Evolutionary conservation across 2,329 filamentous ascomycete genomes (phyloP), one percentile per base, ranked within the genome.

Genomic region (Cadophora gregata): DNA sequence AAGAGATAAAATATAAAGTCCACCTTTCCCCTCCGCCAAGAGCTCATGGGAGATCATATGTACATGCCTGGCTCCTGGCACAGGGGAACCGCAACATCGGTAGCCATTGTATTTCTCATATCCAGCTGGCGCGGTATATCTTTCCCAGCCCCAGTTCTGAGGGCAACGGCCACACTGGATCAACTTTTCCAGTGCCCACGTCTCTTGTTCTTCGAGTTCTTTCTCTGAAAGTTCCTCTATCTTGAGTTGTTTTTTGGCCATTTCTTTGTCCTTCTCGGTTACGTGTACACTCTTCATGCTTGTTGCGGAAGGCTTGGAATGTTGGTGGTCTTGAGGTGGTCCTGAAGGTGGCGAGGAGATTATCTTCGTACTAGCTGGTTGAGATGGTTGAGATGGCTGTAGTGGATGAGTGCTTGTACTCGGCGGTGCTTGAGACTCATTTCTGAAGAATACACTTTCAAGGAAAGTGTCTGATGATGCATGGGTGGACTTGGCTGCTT

Each of bases 41-140:
- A 51, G 48, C 10, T 51, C 48, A 25, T 51, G 10, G 24, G 24
- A 25, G 10, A 51, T 51, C 48, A 51, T 16, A 27, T 51, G 47
- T 27, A 51, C 48, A 19, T 51, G 48, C 3, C 24, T 27, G 24
- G 24, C 2, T 27, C 24, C 48, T 12, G 48, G 48, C 14, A 2
- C 9, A 27, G 48, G 48, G 24, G 48, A 51, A 16, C 10, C 10
- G 5, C 48, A 25, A 12, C 48, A 51, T 16, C 48, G 48, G 48
- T 51, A 51, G 12, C 48, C 48, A 12, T 19, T 51, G 48, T 51
- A 51, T 29, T 51, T 51, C 14, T 51, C 24, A 27, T 51, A 51
- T 16, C 48, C 48, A 8, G 24, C 48, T 29, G 48, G 48, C 25
- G 48, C 48, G 19, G 24, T 27, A 21, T 51, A 29, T 19, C 48